Percentiles rank a stretch among this genome's conserved stretches.
These are phyloP conservation scores for Mycena leptocephala DNA, from an alignment of 768 basidiomycete species.

Conservation along the genomic window DNA sequence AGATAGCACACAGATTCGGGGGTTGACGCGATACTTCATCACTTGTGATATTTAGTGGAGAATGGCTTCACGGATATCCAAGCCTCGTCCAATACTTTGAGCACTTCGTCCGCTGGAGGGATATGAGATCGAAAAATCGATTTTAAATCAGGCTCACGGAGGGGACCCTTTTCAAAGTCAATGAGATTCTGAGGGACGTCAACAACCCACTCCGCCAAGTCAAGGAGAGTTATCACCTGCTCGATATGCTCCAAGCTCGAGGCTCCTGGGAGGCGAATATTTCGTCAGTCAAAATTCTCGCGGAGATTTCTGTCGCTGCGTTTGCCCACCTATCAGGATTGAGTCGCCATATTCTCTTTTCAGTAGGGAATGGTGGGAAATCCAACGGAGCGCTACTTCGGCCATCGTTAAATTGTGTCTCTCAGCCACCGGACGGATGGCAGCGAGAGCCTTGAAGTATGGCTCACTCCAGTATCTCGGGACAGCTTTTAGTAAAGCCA, in stretches of 20 bases:
- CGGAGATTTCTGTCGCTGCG: too few relatives aligned
- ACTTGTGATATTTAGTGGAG: constrained; percentile 58
- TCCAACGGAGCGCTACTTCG: constrained; percentile 76
- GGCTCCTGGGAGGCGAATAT: constrained; percentile 45
- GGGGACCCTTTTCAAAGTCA: constrained; percentile 72
- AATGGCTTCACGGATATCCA: constrained; percentile 62
- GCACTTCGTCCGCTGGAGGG: constrained; percentile 63
- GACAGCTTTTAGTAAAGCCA: not conserved
- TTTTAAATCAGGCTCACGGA: constrained; percentile 54
- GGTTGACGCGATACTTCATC: not conserved
- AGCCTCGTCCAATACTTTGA: constrained; percentile 65
- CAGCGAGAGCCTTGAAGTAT: constrained; percentile 65
- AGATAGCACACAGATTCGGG: not conserved
- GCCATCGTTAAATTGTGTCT: constrained; percentile 64
- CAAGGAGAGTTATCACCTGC: constrained; percentile 49
- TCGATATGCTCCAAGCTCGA: constrained; percentile 72
- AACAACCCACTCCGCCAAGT: not conserved
- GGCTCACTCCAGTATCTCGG: constrained; percentile 69
- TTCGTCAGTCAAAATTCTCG: not conserved
- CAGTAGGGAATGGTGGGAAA: constrained; percentile 70
- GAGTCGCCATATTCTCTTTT: constrained; percentile 65
- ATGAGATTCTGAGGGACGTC: constrained; percentile 56
- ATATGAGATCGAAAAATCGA: not conserved
- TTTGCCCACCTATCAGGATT: constrained; percentile 66
- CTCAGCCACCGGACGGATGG: constrained; percentile 61